These are phyloP conservation scores for Sporothrix brasiliensis DNA, from an alignment of 2,329 filamentous ascomycete genomes.

Conservation along the genomic window DNA sequence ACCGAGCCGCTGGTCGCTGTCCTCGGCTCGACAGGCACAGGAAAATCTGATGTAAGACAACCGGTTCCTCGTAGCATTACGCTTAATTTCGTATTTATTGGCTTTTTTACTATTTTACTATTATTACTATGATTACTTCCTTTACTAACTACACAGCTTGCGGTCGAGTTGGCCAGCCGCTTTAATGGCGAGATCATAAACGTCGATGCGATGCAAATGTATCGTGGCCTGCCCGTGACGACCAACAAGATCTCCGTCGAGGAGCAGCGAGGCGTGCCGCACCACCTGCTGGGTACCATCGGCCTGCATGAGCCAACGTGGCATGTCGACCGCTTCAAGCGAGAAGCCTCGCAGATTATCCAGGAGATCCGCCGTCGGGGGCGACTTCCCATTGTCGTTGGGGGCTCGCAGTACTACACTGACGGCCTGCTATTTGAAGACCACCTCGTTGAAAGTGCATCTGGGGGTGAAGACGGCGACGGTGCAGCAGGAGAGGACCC, in stretches of 20 bases:
- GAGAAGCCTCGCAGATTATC: conserved; percentile 69
- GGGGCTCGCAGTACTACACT: conserved; percentile 94
- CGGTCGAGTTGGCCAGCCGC: conserved; percentile 78
- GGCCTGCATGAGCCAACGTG: conserved; percentile 76
- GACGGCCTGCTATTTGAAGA: conserved; percentile 85
- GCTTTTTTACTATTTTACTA: neutral
- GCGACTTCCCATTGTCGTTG: conserved; percentile 85
- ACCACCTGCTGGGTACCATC: conserved; percentile 84
- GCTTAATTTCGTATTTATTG: too few relatives aligned
- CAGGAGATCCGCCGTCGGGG: conserved; percentile 76
- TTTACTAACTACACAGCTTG: conserved; percentile 61
- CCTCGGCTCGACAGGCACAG: conserved; percentile 87
- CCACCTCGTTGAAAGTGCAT: conserved; percentile 56
- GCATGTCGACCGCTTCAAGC: conserved; percentile 77
- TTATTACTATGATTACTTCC: neutral
- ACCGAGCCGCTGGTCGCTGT: conserved; percentile 72
- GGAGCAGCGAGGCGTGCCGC: conserved; percentile 78
- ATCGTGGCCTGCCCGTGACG: conserved; percentile 86
- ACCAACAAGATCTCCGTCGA: conserved; percentile 84
- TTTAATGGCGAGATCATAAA: conserved; percentile 96
- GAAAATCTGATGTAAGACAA: conserved; percentile 79
- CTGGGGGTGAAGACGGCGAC: conserved; percentile 33
- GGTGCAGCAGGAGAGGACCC: neutral
- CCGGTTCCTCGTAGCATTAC: too few relatives aligned
- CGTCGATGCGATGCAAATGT: conserved; percentile 97